Base-by-base conservation (phyloP, 371 early-diverging fungal species). In the Syncephalastrum monosporum region DNA sequence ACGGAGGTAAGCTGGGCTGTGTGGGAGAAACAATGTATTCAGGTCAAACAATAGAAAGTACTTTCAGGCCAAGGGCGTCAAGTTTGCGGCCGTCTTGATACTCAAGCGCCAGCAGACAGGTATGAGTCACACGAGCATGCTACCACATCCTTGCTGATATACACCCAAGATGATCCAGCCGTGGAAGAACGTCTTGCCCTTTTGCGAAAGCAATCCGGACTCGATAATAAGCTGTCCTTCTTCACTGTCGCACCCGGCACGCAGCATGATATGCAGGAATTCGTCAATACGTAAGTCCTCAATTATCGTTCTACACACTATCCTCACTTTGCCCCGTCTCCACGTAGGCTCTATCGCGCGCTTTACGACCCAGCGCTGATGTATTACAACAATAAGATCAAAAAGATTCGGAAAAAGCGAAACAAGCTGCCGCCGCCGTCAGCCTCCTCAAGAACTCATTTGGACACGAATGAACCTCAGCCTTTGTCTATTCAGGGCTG, bases 321-420 rank as follows among this genome's bases (percentile, higher is more conserved):
- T 46, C 24, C 27, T 27, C 23, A 3, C 8, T 23, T 8, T 4
- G 16, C 47, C 8, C 48, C n/a, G n/a, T 7, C 8, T 38, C 6
- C 33, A 27, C 29, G 7, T 57, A 77, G 90, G n/a, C 59, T 91
- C 6, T 90, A 88, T 61, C 71, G 79, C 64, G 74, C 82, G 3
- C 65, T 91, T 14, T 82, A 84, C 50, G 92, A 92, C 49, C 68
- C 83, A 21, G 82, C 89, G 0, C 60, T 84, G 55, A 74, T 74
- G 43, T 91, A 88, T 57, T 94, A 91, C 68, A 84, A 82, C 41
- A 90, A 91, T 38, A 83, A 81, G 41, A 79, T 84, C 15, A 91
- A 91, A 54, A 74, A 85, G 6, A 60, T 86, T 38, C 87, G 87
- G 50, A 87, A 85, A 70, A 91, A 91, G 60, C 80, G 81, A 60